phyloP scores from a whole-genome alignment of 176 grass and related monocot genomes.

The Oryza glumipatula region DNA sequence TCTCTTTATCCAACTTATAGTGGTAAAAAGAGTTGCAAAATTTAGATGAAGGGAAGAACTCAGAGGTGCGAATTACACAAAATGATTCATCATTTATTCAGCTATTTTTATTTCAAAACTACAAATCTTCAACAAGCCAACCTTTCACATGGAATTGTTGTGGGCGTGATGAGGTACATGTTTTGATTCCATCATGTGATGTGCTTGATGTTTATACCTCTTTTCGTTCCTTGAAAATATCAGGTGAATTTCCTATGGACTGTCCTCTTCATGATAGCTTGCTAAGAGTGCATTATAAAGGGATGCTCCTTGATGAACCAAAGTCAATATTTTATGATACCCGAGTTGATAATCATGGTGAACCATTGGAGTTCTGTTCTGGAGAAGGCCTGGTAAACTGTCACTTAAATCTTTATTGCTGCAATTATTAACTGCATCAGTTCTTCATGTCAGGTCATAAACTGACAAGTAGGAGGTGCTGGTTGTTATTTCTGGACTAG shows the following conservation, averaged over 20 bases:
- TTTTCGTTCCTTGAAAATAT: conserved; percentile 34
- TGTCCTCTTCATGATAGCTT: conserved; percentile 99
- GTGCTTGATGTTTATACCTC: conserved; percentile 14
- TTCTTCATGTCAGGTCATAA: background rate
- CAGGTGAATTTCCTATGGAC: conserved; percentile 99
- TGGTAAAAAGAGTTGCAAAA: background rate
- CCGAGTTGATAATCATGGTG: conserved; percentile 76
- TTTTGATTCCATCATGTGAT: conserved; percentile 36
- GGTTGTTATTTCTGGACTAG: background rate
- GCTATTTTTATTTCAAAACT: background rate
- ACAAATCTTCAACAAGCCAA: conserved; percentile 22
- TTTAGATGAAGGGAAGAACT: background rate
- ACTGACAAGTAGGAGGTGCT: conserved; percentile 1
- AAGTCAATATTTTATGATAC: conserved; percentile 98
- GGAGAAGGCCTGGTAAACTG: conserved; percentile 89
- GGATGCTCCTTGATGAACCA: conserved; percentile 83
- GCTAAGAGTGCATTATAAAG: conserved; percentile 93
- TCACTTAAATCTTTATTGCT: background rate
- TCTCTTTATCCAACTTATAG: conserved; percentile 9
- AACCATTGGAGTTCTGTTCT: conserved; percentile 95
- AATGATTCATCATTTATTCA: conserved; percentile 12
- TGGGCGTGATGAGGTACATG: background rate
- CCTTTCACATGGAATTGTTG: background rate
- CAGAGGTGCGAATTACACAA: conserved; percentile 16
- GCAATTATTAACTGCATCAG: conserved; percentile 10